Conservation (phyloP, 352 stramenopile genomes). For the Pythium monospermum region DNA sequence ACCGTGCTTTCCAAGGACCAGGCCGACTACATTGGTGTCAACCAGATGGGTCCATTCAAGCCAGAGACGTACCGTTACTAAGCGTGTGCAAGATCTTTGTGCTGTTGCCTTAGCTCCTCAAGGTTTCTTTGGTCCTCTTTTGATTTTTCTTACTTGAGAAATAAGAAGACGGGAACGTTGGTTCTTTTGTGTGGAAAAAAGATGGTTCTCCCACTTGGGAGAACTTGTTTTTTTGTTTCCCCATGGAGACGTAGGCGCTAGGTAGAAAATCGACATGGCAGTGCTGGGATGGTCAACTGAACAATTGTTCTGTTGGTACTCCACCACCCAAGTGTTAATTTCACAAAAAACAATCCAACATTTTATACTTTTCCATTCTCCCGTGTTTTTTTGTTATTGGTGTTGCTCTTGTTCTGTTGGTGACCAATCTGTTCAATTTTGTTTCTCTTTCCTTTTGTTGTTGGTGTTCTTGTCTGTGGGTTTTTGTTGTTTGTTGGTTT, state of each 20-base stretch:
- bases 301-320: too few species aligned
- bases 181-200: too few species aligned
- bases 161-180: neutral
- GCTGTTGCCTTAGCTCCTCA: neutral
- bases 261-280: too few species aligned
- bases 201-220: too few species aligned
- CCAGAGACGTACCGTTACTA: conserved; percentile 98
- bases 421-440: neutral
- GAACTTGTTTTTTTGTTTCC: too few species aligned
- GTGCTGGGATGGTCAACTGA: too few species aligned
- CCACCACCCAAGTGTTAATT: too few species aligned
- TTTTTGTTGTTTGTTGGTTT: neutral
- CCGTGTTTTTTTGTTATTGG: neutral
- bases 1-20: conserved; percentile 94
- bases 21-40: conserved; percentile 97
- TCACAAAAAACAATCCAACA: too few species aligned
- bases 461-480: neutral
- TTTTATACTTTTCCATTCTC: conserved; percentile 1
- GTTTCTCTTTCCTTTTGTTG: neutral
- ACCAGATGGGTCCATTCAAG: conserved; percentile 95
- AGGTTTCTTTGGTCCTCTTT: too few species aligned
- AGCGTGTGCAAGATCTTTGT: conserved; percentile 12
- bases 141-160: conserved; percentile 7
- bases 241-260: too few species aligned
- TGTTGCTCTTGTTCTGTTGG: too few species aligned